These are phyloP conservation scores for Daedaleopsis sinensis DNA, from an alignment of 768 basidiomycete genomes.

Conservation along the genomic window DNA sequence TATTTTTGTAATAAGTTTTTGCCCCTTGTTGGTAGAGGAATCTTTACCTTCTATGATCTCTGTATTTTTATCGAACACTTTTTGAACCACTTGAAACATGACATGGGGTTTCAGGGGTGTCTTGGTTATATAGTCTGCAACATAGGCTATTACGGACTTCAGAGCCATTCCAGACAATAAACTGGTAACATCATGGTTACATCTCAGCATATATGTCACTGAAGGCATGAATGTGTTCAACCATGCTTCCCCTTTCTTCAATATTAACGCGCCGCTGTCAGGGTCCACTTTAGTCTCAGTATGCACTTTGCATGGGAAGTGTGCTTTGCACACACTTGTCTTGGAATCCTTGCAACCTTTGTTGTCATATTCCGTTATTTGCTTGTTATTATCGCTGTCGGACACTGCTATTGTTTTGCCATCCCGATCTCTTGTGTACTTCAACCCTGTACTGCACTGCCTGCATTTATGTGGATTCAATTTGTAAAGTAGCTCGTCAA, in stretches of 20 bases:
- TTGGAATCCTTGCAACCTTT: not conserved
- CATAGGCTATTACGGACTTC: not conserved
- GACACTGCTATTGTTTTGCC: not conserved
- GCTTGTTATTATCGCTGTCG: not conserved
- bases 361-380: not conserved
- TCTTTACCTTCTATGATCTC: not conserved
- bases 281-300: not conserved
- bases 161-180: not conserved
- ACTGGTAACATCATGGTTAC: conserved; percentile 1
- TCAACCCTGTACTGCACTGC: too few relatives aligned
- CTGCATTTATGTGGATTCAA: not conserved
- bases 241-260: conserved; percentile 6
- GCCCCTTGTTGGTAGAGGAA: not conserved
- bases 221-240: not conserved
- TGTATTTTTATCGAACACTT: not conserved
- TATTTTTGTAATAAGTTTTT: conserved; percentile 2
- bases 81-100: not conserved
- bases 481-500: not conserved
- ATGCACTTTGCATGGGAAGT: not conserved
- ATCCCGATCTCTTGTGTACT: not conserved
- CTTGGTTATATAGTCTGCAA: not conserved
- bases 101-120: not conserved
- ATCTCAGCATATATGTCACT: not conserved
- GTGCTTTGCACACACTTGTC: not conserved
- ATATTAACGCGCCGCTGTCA: not conserved